Conservation (phyloP, 257 asterid species). For the Nicotiana undulata region DNA sequence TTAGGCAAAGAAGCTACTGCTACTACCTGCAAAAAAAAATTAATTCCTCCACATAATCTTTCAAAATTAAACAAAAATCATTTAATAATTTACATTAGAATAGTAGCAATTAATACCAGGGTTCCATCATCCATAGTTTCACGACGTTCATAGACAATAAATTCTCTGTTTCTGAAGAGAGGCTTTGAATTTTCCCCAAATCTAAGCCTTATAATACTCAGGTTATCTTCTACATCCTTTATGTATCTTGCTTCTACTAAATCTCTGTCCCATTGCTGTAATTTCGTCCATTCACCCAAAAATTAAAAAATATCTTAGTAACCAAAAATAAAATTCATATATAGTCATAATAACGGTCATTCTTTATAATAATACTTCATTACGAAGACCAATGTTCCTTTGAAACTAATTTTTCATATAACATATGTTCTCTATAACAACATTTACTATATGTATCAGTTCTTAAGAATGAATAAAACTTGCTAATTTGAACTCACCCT, state of each 20-base stretch:
- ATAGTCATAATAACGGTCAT: too few species aligned
- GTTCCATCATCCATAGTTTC: conserved; percentile 97
- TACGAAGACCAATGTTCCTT: too few species aligned
- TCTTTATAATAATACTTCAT: too few species aligned
- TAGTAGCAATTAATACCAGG: conserved; percentile 44
- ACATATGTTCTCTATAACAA: too few species aligned
- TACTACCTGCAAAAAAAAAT: conserved; percentile 43
- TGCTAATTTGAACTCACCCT: conserved; percentile 28
- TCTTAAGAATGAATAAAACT: too few species aligned
- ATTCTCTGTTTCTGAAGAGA: conserved; percentile 84
- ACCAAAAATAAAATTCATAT: too few species aligned
- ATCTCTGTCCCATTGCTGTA: conserved; percentile 86
- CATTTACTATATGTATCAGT: too few species aligned
- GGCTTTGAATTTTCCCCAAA: conserved; percentile 81
- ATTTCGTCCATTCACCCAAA: neutral
- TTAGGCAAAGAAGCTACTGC: conserved; percentile 97
- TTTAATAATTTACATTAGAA: neutral
- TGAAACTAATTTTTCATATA: too few species aligned
- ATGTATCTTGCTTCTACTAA: conserved; percentile 71
- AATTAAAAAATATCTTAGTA: too few species aligned
- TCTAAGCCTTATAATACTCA: conserved; percentile 68
- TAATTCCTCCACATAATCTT: neutral
- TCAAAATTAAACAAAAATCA: neutral
- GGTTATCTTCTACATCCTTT: conserved; percentile 68
- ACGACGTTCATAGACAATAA: conserved; percentile 81